Evolutionary conservation across 345 rosid genomes (phyloP).

Genomic region (Clausena lansium): DNA sequence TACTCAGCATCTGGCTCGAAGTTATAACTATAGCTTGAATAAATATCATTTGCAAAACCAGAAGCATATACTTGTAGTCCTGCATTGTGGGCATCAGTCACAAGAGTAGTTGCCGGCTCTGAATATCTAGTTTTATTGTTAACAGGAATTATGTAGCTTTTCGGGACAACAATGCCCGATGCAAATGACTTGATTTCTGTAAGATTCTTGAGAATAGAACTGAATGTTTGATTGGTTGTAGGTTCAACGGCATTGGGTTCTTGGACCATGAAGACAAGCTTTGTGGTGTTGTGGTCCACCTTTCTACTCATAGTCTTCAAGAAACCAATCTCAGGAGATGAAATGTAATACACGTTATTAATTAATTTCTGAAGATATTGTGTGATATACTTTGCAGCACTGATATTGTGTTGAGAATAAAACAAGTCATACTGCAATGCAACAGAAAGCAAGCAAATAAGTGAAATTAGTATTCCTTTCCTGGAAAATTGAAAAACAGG

Average conservation of each 20-base stretch:
- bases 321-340: slow-evolving; percentile 83
- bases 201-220: slow-evolving; percentile 44
- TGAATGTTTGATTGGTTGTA: slow-evolving; percentile 59
- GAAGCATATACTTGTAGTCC: slow-evolving; percentile 75
- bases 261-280: slow-evolving; percentile 42
- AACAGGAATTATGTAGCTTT: slow-evolving; percentile 72
- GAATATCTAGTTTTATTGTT: slow-evolving; percentile 42
- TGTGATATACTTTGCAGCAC: slow-evolving; percentile 35
- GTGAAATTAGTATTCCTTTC: neutral
- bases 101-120: slow-evolving; percentile 54
- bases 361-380: slow-evolving; percentile 18
- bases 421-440: slow-evolving; percentile 68
- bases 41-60: slow-evolving; percentile 70
- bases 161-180: slow-evolving; percentile 73
- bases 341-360: slow-evolving; percentile 29
- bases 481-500: neutral
- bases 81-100: slow-evolving; percentile 70
- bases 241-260: slow-evolving; percentile 56
- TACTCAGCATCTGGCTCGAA: slow-evolving; percentile 76
- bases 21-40: slow-evolving; percentile 53
- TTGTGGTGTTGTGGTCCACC: slow-evolving; percentile 41
- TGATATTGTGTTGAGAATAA: slow-evolving; percentile 62
- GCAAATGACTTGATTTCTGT: slow-evolving; percentile 60
- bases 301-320: slow-evolving; percentile 51
- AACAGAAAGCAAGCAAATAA: neutral